Base-by-base conservation (phyloP, 1,284 basidiomycete species). In the Amylostereum areolatum region DNA sequence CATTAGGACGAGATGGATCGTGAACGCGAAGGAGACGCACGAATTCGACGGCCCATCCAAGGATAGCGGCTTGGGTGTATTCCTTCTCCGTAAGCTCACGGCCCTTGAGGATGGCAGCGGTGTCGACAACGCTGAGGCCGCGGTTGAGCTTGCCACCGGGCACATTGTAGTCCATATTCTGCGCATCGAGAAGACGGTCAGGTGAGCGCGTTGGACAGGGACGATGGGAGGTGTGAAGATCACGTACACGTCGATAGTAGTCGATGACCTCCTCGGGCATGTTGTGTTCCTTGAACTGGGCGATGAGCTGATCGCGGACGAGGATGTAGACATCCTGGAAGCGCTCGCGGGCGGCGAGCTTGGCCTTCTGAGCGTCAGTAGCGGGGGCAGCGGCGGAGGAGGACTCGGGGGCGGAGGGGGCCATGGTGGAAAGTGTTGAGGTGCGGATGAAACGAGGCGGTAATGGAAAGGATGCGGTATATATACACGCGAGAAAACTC, bases 121-220 rank as follows among this genome's bases (percentile, higher is more conserved):
- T 92, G 70, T 99, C 96, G 44, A 96, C 87, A 55, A 98, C 95
- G 6, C 91, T 92, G 64, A 98, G 78, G 34, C 96, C 96, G 33
- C 96, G 85, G 72, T 97, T 99, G 53, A 98, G 85, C 72, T 99
- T 99, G 9, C 96, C 94, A 12, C 93, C 92, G 0, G 95, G 93
- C 7, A 91, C 89, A 70, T 99, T 99, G 77, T 95, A 91, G 62
- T 97, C 84, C 53, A 99, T 74, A 64, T 81, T 94, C 92, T 97
- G 55, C 29, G 36, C 24, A 28, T 8, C 12, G 29, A 24, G n/a
- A 18, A 43, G 10, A 11, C 9, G 39, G 33, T 12, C 45, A 44
- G 36, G 4, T 32, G 28, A 5, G 25, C 28, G 8, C 18, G 18
- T 18, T 18, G 45, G 31, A 18, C 37, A 12, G 11, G 39, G 28